Percentiles rank a stretch among this genome's conserved stretches.
phyloP scores from a whole-genome alignment of 2,329 filamentous ascomycete species.

The Lachnum nothofagi region DNA sequence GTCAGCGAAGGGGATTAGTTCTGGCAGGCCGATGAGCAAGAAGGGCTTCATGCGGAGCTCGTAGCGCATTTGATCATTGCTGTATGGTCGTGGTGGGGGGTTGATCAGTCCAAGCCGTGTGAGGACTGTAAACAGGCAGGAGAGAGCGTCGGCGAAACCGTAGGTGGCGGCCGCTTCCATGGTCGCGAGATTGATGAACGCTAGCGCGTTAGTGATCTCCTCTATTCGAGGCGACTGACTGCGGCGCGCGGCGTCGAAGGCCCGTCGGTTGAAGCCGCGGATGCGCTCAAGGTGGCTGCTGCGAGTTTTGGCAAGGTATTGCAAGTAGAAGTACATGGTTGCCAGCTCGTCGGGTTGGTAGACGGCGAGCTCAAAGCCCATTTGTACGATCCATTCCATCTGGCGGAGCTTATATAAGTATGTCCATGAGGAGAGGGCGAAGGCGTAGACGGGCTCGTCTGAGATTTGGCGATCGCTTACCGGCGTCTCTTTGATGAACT shows the following conservation, averaged over 20 bases:
- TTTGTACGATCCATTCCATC: constrained; percentile 80
- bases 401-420: constrained; percentile 86
- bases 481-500: constrained; percentile 56
- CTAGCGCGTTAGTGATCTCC: constrained; percentile 45
- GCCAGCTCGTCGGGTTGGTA: constrained; percentile 81
- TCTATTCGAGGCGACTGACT: constrained; percentile 31
- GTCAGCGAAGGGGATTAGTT: constrained; percentile 50
- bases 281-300: constrained; percentile 63
- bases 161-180: constrained; percentile 61
- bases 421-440: constrained; percentile 80
- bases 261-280: constrained; percentile 53
- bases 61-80: constrained; percentile 53
- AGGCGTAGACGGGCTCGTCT: constrained; percentile 55
- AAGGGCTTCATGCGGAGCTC: constrained; percentile 70
- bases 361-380: constrained; percentile 89
- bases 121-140: constrained; percentile 51
- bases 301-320: constrained; percentile 65
- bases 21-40: constrained; percentile 52
- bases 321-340: constrained; percentile 87
- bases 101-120: constrained; percentile 35
- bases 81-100: constrained; percentile 45
- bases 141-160: constrained; percentile 46
- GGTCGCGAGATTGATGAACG: constrained; percentile 55
- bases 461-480: constrained; percentile 45
- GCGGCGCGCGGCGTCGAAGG: constrained; percentile 14